Conservation (phyloP, 371 early-diverging fungal genomes). For the Rhizopus delemar region DNA sequence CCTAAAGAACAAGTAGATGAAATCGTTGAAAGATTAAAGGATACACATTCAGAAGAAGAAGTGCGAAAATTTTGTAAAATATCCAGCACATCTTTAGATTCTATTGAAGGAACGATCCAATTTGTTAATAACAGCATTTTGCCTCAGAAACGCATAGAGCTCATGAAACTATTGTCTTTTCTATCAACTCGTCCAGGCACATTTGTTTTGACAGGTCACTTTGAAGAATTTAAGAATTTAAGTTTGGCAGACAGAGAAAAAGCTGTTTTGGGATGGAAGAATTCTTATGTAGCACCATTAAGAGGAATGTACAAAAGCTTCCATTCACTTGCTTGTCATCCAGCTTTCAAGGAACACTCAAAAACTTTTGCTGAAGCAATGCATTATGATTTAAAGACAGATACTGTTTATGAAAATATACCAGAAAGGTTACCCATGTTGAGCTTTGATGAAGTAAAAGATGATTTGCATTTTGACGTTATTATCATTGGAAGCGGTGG, state of each 20-base stretch:
- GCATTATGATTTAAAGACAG: constrained; percentile 19
- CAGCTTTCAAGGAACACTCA: constrained; percentile 22
- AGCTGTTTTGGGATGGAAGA: constrained; percentile 47
- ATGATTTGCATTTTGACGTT: constrained; percentile 45
- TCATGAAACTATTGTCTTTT: constrained; percentile 29
- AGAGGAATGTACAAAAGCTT: constrained; percentile 44
- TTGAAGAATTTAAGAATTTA: constrained; percentile 49
- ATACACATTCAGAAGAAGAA: constrained; percentile 20
- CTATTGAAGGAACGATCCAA: constrained; percentile 6
- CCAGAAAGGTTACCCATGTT: constrained; percentile 28
- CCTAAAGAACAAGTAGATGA: constrained; percentile 20
- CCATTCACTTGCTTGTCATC: constrained; percentile 26
- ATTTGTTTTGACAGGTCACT: constrained; percentile 57
- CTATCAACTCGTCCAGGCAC: constrained; percentile 53
- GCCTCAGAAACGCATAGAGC: constrained; percentile 39
- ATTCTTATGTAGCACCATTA: constrained; percentile 51
- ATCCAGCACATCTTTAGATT: constrained; percentile 14
- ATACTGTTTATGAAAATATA: constrained; percentile 20
- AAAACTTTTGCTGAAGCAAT: constrained; percentile 10
- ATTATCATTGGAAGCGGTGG: constrained; percentile 73
- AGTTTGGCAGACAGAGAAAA: constrained; percentile 50
- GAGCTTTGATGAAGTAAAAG: neutral
- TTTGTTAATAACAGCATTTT: constrained; percentile 37
- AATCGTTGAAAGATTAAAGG: constrained; percentile 15
- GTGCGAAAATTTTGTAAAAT: constrained; percentile 19